Evolutionary conservation across 176 grass and related monocot species (phyloP).

Genomic region (Microstegium vimineum): DNA sequence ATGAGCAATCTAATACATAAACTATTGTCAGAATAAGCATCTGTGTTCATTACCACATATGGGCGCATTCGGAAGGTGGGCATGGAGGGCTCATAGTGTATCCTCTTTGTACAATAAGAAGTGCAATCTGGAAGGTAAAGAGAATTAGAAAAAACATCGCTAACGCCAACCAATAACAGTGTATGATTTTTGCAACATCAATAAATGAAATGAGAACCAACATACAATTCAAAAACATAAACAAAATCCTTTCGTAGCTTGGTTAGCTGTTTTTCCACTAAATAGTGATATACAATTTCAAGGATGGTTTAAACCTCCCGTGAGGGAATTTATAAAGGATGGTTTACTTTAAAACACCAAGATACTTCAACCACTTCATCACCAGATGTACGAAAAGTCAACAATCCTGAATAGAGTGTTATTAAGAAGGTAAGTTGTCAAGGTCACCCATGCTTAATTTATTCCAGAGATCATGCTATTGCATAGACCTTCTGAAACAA

Average conservation of each 20-base stretch:
- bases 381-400: slow-evolving; percentile 11
- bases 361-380: slow-evolving; percentile 13
- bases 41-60: slow-evolving; percentile 89
- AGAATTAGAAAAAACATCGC: slow-evolving; percentile 14
- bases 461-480: neutral
- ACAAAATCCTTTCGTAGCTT: neutral
- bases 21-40: slow-evolving; percentile 15
- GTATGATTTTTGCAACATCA: slow-evolving; percentile 10
- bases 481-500: slow-evolving; percentile 9
- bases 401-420: slow-evolving; percentile 8
- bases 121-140: slow-evolving; percentile 70
- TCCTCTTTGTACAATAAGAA: slow-evolving; percentile 93
- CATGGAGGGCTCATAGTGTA: slow-evolving; percentile 91
- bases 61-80: slow-evolving; percentile 81
- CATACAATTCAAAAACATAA: neutral
- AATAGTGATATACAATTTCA: slow-evolving; percentile 18
- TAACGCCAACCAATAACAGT: neutral
- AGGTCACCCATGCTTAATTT: slow-evolving; percentile 16
- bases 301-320: neutral
- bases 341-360: neutral
- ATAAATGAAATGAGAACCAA: neutral
- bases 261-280: neutral
- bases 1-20: slow-evolving; percentile 12
- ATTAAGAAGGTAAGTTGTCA: neutral
- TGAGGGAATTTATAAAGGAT: neutral